Conservation (phyloP, 2,329 filamentous ascomycete genomes). For the Botrytis elliptica region DNA sequence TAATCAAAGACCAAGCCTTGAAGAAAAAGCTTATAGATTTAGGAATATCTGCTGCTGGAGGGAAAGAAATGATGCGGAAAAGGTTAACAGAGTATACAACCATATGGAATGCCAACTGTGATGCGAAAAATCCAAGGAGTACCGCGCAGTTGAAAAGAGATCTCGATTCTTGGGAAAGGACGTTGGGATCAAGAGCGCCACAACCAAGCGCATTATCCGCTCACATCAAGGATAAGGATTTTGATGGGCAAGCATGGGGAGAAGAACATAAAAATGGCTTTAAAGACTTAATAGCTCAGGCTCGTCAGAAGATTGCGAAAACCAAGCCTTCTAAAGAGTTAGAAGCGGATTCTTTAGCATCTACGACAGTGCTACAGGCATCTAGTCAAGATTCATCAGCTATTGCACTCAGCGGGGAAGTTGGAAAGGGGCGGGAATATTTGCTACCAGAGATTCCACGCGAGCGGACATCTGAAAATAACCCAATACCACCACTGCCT, state of each 20-base stretch:
- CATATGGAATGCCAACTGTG: slow-evolving; percentile 95
- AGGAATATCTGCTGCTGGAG: slow-evolving; percentile 70
- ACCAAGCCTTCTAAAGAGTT: slow-evolving; percentile 21
- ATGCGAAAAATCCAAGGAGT: slow-evolving; percentile 69
- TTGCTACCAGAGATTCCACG: background rate
- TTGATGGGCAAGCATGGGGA: slow-evolving; percentile 77
- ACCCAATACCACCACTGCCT: no score
- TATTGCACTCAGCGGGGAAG: background rate
- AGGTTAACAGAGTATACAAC: slow-evolving; percentile 94
- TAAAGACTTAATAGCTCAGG: slow-evolving; percentile 73
- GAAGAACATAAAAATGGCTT: slow-evolving; percentile 73
- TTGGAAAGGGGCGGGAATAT: background rate
- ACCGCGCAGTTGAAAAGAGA: slow-evolving; percentile 74
- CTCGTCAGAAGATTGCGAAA: slow-evolving; percentile 50
- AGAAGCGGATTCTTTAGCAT: background rate
- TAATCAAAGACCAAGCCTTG: slow-evolving; percentile 76
- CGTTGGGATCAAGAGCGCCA: slow-evolving; percentile 61
- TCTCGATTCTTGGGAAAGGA: slow-evolving; percentile 82
- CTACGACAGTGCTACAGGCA: background rate
- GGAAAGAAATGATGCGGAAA: slow-evolving; percentile 67
- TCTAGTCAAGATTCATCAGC: background rate
- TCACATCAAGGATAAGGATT: slow-evolving; percentile 81
- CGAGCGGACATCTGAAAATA: background rate
- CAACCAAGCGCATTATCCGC: slow-evolving; percentile 43
- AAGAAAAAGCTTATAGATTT: slow-evolving; percentile 79